Percentiles rank a stretch among this genome's conserved stretches.
phyloP scores from a whole-genome alignment of 257 asterid genomes.

The Plectranthus barbatus region DNA sequence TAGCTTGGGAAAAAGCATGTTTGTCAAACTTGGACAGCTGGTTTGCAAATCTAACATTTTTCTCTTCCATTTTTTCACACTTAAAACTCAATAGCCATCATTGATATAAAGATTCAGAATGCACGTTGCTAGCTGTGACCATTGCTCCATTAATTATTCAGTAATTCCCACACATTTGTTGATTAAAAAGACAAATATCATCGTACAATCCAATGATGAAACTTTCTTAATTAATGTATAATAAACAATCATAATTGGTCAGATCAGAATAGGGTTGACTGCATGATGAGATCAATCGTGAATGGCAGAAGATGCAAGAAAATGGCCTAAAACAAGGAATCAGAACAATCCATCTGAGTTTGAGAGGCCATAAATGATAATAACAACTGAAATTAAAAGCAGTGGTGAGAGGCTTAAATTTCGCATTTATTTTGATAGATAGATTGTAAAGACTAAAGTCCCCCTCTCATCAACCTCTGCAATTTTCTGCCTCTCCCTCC shows the following conservation, averaged over 20 bases:
- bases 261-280: conserved; percentile 32
- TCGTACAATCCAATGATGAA: too few species aligned
- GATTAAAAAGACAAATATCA: too few species aligned
- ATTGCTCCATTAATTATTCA: too few species aligned
- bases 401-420: background rate
- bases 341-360: background rate
- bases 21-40: conserved; percentile 11
- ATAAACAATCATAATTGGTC: background rate
- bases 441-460: background rate
- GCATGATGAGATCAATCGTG: conserved; percentile 43
- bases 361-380: background rate
- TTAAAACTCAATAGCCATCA: too few species aligned
- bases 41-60: background rate
- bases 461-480: too few species aligned
- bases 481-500: too few species aligned
- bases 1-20: background rate
- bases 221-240: too few species aligned
- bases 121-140: too few species aligned
- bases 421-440: conserved; percentile 12
- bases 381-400: background rate
- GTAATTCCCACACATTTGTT: too few species aligned
- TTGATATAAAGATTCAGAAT: too few species aligned
- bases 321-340: background rate
- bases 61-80: background rate
- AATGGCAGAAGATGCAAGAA: conserved; percentile 37